Conservation (phyloP, 2,329 filamentous ascomycete genomes). For the Neofusicoccum ribis region DNA sequence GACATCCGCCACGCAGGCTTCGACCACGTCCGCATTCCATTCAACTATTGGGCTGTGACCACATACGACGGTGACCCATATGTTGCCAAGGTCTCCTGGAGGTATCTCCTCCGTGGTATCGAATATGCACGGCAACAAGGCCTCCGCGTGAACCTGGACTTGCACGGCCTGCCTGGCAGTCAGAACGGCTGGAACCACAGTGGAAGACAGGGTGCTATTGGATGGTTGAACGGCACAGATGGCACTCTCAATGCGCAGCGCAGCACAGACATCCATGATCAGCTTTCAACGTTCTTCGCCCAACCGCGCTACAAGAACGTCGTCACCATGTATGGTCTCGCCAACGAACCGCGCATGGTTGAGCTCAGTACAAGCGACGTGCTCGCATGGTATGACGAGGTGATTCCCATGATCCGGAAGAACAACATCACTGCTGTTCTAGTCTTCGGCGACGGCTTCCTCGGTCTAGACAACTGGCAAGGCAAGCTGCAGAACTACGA, state of each 20-base stretch:
- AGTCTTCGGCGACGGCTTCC: conserved; percentile 92
- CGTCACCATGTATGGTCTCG: conserved; percentile 87
- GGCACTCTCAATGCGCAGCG: conserved; percentile 76
- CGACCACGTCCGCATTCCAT: conserved; percentile 95
- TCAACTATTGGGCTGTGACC: conserved; percentile 90
- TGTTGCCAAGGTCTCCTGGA: conserved; percentile 82
- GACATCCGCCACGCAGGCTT: conserved; percentile 86
- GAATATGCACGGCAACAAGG: conserved; percentile 94
- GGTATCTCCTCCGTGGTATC: conserved; percentile 87
- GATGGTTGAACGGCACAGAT: conserved; percentile 89
- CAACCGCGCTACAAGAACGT: conserved; percentile 92
- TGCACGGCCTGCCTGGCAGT: conserved; percentile 87
- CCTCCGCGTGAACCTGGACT: conserved; percentile 85
- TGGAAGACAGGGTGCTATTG: conserved; percentile 75
- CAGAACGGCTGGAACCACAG: conserved; percentile 99
- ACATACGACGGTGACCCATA: conserved; percentile 87
- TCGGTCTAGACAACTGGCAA: conserved; percentile 89
- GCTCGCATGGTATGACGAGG: conserved; percentile 74
- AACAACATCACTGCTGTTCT: conserved; percentile 75
- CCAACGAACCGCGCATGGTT: conserved; percentile 88
- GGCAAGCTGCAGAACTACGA: conserved; percentile 71
- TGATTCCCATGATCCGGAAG: conserved; percentile 68
- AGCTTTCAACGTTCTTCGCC: conserved; percentile 87
- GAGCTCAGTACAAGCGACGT: conserved; percentile 65
- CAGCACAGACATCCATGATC: conserved; percentile 82